Percentiles rank a stretch among this genome's conserved stretches.
Evolutionary conservation across 2,329 filamentous ascomycete species (phyloP).

Genomic region (Claviceps sp.): DNA sequence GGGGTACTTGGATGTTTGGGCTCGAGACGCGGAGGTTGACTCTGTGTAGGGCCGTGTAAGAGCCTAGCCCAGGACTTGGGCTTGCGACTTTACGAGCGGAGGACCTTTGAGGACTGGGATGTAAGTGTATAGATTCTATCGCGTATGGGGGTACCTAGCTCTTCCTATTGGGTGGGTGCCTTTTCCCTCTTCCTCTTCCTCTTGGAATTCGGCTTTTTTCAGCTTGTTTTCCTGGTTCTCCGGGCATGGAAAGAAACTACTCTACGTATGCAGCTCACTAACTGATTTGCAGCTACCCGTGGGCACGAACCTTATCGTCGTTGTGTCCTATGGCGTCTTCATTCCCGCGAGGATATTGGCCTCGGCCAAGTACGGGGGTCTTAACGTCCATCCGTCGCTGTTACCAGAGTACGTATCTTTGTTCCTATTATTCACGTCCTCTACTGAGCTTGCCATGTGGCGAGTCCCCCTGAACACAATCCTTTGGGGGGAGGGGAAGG

Average conservation of each 20-base stretch:
- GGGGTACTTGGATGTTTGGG: no score
- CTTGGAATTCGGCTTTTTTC: not conserved
- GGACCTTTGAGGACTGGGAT: conserved; percentile 74
- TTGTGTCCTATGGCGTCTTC: conserved; percentile 88
- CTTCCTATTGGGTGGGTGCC: not conserved
- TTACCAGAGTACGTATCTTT: conserved; percentile 55
- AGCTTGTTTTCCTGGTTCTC: not conserved
- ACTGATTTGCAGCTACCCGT: conserved; percentile 35
- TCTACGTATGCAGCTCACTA: not conserved
- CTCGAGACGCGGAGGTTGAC: not conserved
- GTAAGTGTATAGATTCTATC: conserved; percentile 29
- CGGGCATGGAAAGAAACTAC: not conserved
- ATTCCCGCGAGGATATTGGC: conserved; percentile 65
- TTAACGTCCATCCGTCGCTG: conserved; percentile 89
- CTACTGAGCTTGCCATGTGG: no score
- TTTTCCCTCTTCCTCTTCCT: not conserved
- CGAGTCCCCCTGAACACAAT: no score
- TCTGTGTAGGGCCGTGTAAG: conserved; percentile 55
- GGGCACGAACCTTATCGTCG: conserved; percentile 65
- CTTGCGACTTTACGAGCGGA: conserved; percentile 58
- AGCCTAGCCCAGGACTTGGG: conserved; percentile 46
- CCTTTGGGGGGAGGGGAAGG: no score
- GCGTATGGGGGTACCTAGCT: not conserved
- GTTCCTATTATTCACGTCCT: no score
- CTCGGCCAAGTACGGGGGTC: conserved; percentile 62